phyloP scores from a whole-genome alignment of 169 alveolate genomes.

The Plasmodium vinckei region DNA sequence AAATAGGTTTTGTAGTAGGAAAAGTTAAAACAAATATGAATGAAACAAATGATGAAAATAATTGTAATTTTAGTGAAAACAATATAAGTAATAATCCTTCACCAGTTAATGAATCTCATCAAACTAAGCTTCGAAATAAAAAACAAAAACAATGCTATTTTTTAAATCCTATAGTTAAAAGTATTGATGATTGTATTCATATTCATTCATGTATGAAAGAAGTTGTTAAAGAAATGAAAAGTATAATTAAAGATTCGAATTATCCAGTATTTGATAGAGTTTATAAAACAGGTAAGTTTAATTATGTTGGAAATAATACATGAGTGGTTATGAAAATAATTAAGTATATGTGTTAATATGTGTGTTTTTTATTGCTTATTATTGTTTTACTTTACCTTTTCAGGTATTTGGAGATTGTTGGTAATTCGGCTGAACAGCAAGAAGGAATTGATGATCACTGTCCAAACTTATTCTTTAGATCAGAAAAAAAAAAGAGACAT shows the following conservation, averaged over 20 bases:
- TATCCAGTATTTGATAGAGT: slow-evolving; percentile 75
- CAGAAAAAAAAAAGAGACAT: slow-evolving; percentile 67
- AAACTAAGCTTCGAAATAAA: slow-evolving; percentile 57
- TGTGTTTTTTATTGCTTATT: background rate
- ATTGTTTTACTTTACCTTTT: background rate
- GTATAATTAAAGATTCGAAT: slow-evolving; percentile 55
- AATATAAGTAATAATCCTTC: slow-evolving; percentile 71
- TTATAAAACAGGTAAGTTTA: slow-evolving; percentile 50
- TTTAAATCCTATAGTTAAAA: slow-evolving; percentile 63
- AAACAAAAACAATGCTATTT: slow-evolving; percentile 59
- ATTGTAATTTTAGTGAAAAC: slow-evolving; percentile 74
- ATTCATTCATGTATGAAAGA: slow-evolving; percentile 73
- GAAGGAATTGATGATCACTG: slow-evolving; percentile 70
- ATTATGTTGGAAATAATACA: background rate
- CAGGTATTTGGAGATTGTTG: slow-evolving; percentile 68
- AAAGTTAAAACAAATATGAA: slow-evolving; percentile 43
- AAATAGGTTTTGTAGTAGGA: slow-evolving; percentile 75
- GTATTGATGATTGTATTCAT: slow-evolving; percentile 62
- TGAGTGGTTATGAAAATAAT: background rate
- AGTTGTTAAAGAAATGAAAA: slow-evolving; percentile 66
- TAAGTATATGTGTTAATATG: background rate
- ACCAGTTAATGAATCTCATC: slow-evolving; percentile 65
- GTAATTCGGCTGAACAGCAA: slow-evolving; percentile 55
- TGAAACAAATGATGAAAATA: slow-evolving; percentile 40
- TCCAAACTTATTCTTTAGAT: slow-evolving; percentile 70